Evolutionary conservation across 2,329 filamentous ascomycete species (phyloP), one percentile per base, ranked within the genome.

Genomic region (Exophiala lecanii-corni): DNA sequence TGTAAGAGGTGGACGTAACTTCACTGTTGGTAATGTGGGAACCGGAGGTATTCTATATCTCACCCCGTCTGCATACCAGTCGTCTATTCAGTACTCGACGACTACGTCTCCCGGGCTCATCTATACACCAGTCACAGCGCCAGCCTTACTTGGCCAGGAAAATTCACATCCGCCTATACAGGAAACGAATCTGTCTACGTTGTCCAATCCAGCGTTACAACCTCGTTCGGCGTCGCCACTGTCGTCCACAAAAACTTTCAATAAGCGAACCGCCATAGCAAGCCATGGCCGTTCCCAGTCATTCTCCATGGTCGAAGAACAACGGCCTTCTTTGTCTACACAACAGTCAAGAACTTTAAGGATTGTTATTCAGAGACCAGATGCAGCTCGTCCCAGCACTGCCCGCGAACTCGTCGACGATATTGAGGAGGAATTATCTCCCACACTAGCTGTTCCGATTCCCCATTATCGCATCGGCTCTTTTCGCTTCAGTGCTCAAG

Each of bases 401-500:
- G 73, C 78, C 49, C 79, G 83, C 58, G 77, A 78, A 55, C 58
- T 53, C 52, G 19, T 42, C 4, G 28, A 38, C 6, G 47, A 53
- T 16, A 21, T 15, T 15, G 31, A 41, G 13, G 18, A 60, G 9
- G 55, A 63, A 13, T 64, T 65, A n/a, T 61, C 71, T 28, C 80
- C 78, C 9, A 67, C 80, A 25, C 70, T 94, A 38, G 78, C 89
- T 54, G 76, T 91, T 32, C 74, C 81, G 16, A 94, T 95, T 38
- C 89, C 89, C 25, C 83, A 86, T 43, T 94, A 89, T 73, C 82
- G 82, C 53, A 71, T 96, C 44, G 89, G 89, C 9, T 85, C 83
- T 1, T 87, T 88, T 13, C 79, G 81, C 45, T 94, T 95, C 63
- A 91, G 84, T 51, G 68, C 78, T 40, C 76, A 77, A 55, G 88